Evolutionary conservation across 805 yeast genomes (phyloP).

Genomic region (Saturnispora dispora): DNA sequence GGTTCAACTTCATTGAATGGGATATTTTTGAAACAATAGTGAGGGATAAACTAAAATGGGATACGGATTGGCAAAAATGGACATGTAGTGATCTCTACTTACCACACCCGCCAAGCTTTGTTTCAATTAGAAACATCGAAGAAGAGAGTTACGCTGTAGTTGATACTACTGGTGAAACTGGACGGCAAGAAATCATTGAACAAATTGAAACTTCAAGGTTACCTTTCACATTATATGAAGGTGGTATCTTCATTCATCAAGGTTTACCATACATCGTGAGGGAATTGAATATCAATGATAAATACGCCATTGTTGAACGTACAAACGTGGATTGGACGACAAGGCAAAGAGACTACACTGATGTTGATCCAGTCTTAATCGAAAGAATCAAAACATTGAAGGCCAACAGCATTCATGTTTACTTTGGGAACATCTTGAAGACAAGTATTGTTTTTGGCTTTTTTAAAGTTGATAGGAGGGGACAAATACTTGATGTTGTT

Average conservation of each 20-base stretch:
- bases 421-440: slow-evolving; percentile 64
- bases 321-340: slow-evolving; percentile 95
- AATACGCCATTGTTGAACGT: slow-evolving; percentile 74
- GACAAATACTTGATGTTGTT: slow-evolving; percentile 83
- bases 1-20: slow-evolving; percentile 15
- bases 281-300: slow-evolving; percentile 73
- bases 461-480: slow-evolving; percentile 71
- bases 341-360: slow-evolving; percentile 82
- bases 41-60: slow-evolving; percentile 32
- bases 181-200: slow-evolving; percentile 71
- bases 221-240: slow-evolving; percentile 81
- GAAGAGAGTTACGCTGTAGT: slow-evolving; percentile 81
- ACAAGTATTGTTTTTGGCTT: slow-evolving; percentile 84
- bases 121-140: slow-evolving; percentile 75
- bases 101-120: slow-evolving; percentile 75
- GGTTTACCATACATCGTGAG: slow-evolving; percentile 83
- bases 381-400: slow-evolving; percentile 54
- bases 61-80: slow-evolving; percentile 36
- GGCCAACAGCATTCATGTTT: slow-evolving; percentile 46
- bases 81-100: slow-evolving; percentile 50
- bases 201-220: slow-evolving; percentile 84
- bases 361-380: slow-evolving; percentile 77
- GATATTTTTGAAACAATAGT: slow-evolving; percentile 17
- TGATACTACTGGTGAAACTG: slow-evolving; percentile 71
- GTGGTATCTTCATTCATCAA: slow-evolving; percentile 90